Evolutionary conservation across 2,329 filamentous ascomycete species (phyloP), one percentile per base, ranked within the genome.

Genomic region (Colletotrichum horii): DNA sequence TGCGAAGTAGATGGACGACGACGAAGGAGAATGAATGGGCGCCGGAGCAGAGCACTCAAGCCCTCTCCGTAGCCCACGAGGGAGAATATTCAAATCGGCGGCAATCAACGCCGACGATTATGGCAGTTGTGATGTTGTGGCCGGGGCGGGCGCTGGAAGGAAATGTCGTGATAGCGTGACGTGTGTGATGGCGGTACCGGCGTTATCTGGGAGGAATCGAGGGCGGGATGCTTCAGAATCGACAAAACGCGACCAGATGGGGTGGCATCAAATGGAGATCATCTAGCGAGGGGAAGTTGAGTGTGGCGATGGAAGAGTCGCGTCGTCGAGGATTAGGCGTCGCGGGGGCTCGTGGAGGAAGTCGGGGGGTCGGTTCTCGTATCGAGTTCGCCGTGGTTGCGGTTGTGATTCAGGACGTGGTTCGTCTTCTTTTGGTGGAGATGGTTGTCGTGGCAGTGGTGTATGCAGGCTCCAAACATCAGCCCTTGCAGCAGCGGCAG

Each of bases 1-100:
- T 76, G 65, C 71, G 26, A 70, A 34, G 28, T 66, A 55, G 69
- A 68, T 58, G 52, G 60, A 62, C 52, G 48, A 61, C 48, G 43
- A 26, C 60, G 67, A 32, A 48, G 38, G 55, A 16, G 71, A 64
- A 30, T 56, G 70, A 76, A 78, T 77, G 75, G 74, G 77, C 77
- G 70, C 71, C 74, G 78, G 79, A 80, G 79, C 67, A 80, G 79
- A 80, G 79, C 79, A 65, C 76, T 48, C 74, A 77, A 77, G 79
- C 79, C 76, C 79, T 78, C 79, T 79, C 79, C 79, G 69, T 71
- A 67, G 79, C 79, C 78, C 71, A 78, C 67, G 43, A 74, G 30
- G 55, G 68, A 58, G n/a, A 52, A 24, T 28, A 60, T 76, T 70
- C 66, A 52, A 70, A 32, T 55, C 43, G 69, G 34, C 69, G 64